Conservation (phyloP, 164 flowering plant genomes). For the Vitis rotundifolia region DNA sequence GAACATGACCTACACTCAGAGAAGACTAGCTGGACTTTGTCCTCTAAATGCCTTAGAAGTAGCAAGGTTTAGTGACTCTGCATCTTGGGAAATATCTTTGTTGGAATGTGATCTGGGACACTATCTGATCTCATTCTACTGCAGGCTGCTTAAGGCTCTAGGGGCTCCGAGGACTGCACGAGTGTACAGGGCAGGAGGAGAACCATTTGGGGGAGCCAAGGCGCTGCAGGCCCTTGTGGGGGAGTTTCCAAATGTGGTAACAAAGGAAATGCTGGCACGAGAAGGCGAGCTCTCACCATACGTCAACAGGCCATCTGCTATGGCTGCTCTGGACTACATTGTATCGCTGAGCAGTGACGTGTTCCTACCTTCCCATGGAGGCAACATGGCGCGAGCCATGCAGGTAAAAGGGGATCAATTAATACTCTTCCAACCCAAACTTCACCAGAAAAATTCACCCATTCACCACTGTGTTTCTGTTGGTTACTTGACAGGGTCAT, state of each 20-base stretch:
- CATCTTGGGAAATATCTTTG: background rate
- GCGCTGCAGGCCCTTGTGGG: conserved; percentile 53
- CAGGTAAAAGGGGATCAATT: conserved; percentile 33
- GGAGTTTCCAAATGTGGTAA: conserved; percentile 59
- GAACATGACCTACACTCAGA: conserved; percentile 39
- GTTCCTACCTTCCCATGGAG: conserved; percentile 73
- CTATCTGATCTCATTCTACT: background rate
- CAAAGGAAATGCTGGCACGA: conserved; percentile 50
- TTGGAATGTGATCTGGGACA: background rate
- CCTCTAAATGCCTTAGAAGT: conserved; percentile 57
- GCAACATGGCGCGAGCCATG: conserved; percentile 69
- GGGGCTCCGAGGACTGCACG: conserved; percentile 64
- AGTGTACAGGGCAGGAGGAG: conserved; percentile 65
- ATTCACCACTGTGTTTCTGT: too few relatives aligned
- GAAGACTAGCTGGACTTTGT: conserved; percentile 58
- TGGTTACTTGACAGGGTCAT: conserved; percentile 49
- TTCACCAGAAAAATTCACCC: too few relatives aligned
- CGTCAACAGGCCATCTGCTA: conserved; percentile 44
- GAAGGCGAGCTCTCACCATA: conserved; percentile 57
- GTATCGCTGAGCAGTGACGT: conserved; percentile 70
- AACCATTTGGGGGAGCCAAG: conserved; percentile 54
- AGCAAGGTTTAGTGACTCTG: conserved; percentile 36
- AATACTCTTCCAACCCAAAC: too few relatives aligned
- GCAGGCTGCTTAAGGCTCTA: conserved; percentile 60
- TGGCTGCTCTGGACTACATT: conserved; percentile 86